Evolutionary conservation across 208 protist species (phyloP), one percentile per base, ranked within the genome.

Genomic region (Acanthamoeba culbertsoni): DNA sequence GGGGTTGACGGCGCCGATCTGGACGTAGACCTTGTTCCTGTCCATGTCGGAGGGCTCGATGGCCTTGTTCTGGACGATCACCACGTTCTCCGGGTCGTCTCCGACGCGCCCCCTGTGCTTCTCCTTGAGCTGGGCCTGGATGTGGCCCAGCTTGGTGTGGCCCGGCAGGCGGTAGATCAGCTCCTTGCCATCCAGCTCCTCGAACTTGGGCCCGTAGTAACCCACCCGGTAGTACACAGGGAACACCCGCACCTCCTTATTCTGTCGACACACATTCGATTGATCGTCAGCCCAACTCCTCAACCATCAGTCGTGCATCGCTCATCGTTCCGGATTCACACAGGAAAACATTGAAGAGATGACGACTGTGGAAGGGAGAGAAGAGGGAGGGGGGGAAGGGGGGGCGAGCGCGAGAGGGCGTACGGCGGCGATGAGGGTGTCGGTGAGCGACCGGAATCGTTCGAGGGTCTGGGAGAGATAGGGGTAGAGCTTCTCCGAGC

Each of bases 171-270:
- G 40, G 77, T 88, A 88, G 77, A 88, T 42, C 28, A 88, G 59
- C 46, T 88, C 77, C 45, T 62, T 31, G 7, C 77, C 77, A 28
- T 88, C 77, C 45, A 88, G 23, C 18, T 88, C 77, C 77, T 88
- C 45, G 14, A 59, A 53, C 6, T 62, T 53, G 51, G 46, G 23
- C 28, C 95, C 95, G 53, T 92, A 95, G 45, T 93, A 96, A 8
- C 86, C 95, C 14, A 96, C 95, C 55, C 95, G 93, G 51, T 94
- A 96, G 59, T 96, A 96, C n/a, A 77, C 77, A 14, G 91, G 63
- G 55, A 96, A 95, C 6, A 96, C 18, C 2, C 93, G 37, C 8
- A 88, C 46, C n/a, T 88, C 77, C 77, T 88, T 88, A 46, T 88
- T 88, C 77, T 88, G 77, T 23, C 10, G 8, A 28, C n/a, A n/a